Evolutionary conservation across 2,329 filamentous ascomycete species (phyloP).

Genomic region (Fusarium solani-melongenae): DNA sequence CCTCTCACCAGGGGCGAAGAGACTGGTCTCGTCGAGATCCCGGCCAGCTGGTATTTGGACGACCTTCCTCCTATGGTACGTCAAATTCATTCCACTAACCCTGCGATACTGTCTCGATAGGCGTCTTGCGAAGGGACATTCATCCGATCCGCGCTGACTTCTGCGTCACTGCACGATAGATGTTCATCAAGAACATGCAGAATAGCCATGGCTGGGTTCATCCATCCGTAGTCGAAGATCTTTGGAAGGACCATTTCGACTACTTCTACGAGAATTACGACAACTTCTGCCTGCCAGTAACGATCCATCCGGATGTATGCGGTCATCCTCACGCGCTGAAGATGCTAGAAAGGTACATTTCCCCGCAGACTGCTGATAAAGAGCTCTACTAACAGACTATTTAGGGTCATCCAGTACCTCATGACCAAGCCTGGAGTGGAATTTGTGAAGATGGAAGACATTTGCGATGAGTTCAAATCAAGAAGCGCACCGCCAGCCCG

Average conservation of each 20-base stretch:
- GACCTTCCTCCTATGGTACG: slow-evolving; percentile 68
- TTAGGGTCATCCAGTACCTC: slow-evolving; percentile 7
- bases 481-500: too few relatives aligned
- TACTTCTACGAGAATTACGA: neutral
- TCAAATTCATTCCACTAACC: too few relatives aligned
- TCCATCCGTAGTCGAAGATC: neutral
- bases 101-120: too few relatives aligned
- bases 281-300: neutral
- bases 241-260: neutral
- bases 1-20: slow-evolving; percentile 67
- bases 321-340: neutral
- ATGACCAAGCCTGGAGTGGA: neutral
- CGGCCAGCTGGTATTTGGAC: slow-evolving; percentile 69
- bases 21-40: slow-evolving; percentile 74
- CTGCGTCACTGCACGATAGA: slow-evolving; percentile 38
- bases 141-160: too few relatives aligned
- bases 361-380: too few relatives aligned
- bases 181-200: slow-evolving; percentile 74
- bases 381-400: neutral
- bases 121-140: too few relatives aligned
- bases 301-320: neutral
- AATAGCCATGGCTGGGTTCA: slow-evolving; percentile 67
- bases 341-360: neutral
- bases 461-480: neutral
- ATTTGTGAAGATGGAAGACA: neutral